Evolutionary conservation across 179 eudicot species (phyloP), one percentile per base, ranked within the genome.

Genomic region (Beta corolliflora): DNA sequence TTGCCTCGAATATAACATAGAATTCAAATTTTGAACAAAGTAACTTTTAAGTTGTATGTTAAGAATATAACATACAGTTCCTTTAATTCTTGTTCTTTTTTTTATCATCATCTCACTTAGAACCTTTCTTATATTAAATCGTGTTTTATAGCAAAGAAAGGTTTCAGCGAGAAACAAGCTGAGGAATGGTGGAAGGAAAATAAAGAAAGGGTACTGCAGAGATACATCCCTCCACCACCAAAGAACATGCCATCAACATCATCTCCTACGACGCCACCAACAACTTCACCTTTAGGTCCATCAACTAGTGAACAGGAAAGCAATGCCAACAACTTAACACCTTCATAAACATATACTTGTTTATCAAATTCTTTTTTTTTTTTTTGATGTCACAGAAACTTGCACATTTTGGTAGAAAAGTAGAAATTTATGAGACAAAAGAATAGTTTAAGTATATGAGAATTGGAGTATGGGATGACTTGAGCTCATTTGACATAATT

Each of bases 151-250:
- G 91, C 85, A 91, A 91, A 76, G 69, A 88, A 82, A 92, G 83
- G 80, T 94, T 87, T 66, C 64, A n/a, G 75, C 0, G 89, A 80
- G 71, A 82, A 88, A 53, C 65, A 88, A 81, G 91, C 95, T 44
- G 92, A 87, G 79, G 90, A 79, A 81, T 92, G 96, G 94, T 92
- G 94, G 94, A 88, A 44, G 76, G 88, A 73, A 76, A 91, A 92
- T 77, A 88, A 86, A 83, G 91, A 84, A 18, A 78, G 90, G 25
- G 79, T 92, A 31, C 72, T 85, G 16, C 80, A 58, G 25, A 85
- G 69, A 58, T 91, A 87, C 73, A 76, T 61, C 59, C 82, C 80
- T 6, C 77, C 81, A 10, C 79, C 79, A 60, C 71, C 55, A 6
- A 81, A 71, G 66, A 82, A 45, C 58, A 74, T 79, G 29, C 81